Evolutionary conservation across 306 rosid genomes (phyloP).

Genomic region (Lathyrus aphaca): DNA sequence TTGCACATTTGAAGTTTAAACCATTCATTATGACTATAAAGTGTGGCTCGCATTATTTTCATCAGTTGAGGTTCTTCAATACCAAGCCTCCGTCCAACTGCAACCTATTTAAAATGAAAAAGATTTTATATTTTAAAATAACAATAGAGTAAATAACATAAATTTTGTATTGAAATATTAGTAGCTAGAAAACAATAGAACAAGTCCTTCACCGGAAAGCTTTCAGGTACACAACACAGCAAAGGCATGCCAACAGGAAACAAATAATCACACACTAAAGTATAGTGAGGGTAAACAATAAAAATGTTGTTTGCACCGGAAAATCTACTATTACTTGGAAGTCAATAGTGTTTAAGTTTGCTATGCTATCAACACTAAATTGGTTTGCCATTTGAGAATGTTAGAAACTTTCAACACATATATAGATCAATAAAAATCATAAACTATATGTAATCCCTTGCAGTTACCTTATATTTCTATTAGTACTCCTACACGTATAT

Average conservation of each 20-base stretch:
- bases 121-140: conserved; percentile 19
- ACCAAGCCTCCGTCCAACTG: conserved; percentile 88
- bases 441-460: neutral
- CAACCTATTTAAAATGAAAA: conserved; percentile 60
- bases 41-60: conserved; percentile 86
- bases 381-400: neutral
- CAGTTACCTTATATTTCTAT: conserved; percentile 6
- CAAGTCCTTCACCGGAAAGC: conserved; percentile 13
- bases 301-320: neutral
- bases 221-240: conserved; percentile 18
- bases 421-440: neutral
- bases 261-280: neutral
- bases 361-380: conserved; percentile 7
- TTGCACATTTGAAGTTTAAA: conserved; percentile 98
- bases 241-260: neutral
- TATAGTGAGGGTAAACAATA: neutral
- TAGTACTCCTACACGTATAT: conserved; percentile 3
- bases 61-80: conserved; percentile 95
- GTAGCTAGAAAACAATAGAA: conserved; percentile 10
- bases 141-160: conserved; percentile 1
- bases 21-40: conserved; percentile 90
- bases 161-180: conserved; percentile 7
- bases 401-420: neutral
- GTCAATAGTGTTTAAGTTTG: conserved; percentile 6
- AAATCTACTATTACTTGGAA: conserved; percentile 11